These are phyloP conservation scores for Prunus yedoensis DNA, from an alignment of 331 rosid species.

Conservation along the genomic window DNA sequence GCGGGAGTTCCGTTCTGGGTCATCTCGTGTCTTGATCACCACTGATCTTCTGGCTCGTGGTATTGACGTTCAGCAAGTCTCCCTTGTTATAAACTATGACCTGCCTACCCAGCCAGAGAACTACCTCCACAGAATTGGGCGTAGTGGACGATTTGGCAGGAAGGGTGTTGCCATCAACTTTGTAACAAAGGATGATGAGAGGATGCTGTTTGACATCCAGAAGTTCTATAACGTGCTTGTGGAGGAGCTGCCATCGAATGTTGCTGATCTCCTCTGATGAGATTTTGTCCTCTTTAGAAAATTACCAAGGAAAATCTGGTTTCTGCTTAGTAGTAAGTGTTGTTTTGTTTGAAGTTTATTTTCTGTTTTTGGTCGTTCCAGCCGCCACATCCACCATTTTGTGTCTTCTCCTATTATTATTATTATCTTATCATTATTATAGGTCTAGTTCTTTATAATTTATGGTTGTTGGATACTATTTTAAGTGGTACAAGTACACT, in stretches of 20 bases:
- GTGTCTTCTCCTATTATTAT: slow-evolving; percentile 1
- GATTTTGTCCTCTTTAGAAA: slow-evolving; percentile 33
- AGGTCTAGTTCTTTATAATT: slow-evolving; percentile 4
- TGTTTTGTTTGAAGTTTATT: slow-evolving; percentile 23
- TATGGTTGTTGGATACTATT: slow-evolving; percentile 10
- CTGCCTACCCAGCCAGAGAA: slow-evolving; percentile 91
- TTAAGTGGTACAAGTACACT: slow-evolving; percentile 19
- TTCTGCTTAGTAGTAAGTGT: slow-evolving; percentile 34
- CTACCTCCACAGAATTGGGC: slow-evolving; percentile 87
- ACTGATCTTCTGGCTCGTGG: slow-evolving; percentile 87
- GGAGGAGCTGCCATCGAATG: slow-evolving; percentile 82
- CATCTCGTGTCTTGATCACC: slow-evolving; percentile 74
- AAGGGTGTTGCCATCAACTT: slow-evolving; percentile 88
- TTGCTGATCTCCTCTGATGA: slow-evolving; percentile 73
- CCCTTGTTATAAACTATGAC: slow-evolving; percentile 74
- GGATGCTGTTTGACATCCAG: slow-evolving; percentile 76
- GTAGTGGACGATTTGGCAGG: slow-evolving; percentile 84
- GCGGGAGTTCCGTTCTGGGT: slow-evolving; percentile 93
- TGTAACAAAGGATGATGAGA: slow-evolving; percentile 57
- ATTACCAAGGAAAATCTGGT: slow-evolving; percentile 13
- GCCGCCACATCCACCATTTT: not conserved
- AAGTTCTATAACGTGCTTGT: slow-evolving; percentile 68
- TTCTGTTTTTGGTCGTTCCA: not conserved
- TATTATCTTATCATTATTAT: not conserved
- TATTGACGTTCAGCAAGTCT: slow-evolving; percentile 84